Conservation (phyloP, 345 rosid genomes). For the Pistacia vera region DNA sequence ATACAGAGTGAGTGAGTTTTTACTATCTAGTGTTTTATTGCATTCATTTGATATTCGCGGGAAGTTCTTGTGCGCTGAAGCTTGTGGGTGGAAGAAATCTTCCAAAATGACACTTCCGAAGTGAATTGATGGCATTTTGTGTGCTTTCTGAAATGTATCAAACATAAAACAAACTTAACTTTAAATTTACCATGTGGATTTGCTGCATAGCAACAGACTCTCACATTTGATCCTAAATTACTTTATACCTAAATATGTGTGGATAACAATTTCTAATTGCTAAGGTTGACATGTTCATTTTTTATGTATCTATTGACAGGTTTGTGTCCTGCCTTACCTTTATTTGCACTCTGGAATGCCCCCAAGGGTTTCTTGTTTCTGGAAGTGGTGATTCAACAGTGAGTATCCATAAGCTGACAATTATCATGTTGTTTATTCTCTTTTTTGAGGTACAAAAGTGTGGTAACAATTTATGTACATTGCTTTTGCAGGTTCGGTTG, state of each 20-base stretch:
- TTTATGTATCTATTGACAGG: slow-evolving; percentile 39
- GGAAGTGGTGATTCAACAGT: slow-evolving; percentile 97
- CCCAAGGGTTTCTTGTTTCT: slow-evolving; percentile 76
- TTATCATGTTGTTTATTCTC: slow-evolving; percentile 8
- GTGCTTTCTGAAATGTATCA: no score
- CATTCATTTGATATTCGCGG: background rate
- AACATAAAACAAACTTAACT: background rate
- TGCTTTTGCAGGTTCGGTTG: slow-evolving; percentile 67
- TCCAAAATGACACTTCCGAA: background rate
- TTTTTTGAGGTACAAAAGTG: slow-evolving; percentile 11
- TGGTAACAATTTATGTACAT: slow-evolving; percentile 6
- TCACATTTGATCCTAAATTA: slow-evolving; percentile 4
- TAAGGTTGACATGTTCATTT: background rate
- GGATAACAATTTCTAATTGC: background rate
- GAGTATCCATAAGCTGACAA: slow-evolving; percentile 33
- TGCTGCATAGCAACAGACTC: background rate
- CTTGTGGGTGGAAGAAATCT: background rate
- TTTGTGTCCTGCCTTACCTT: slow-evolving; percentile 83
- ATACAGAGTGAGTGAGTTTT: slow-evolving; percentile 83
- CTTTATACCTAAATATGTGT: background rate
- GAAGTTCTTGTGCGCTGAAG: background rate
- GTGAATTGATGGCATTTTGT: background rate
- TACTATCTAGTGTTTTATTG: slow-evolving; percentile 12
- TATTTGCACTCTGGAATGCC: slow-evolving; percentile 46
- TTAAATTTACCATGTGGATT: background rate